Conservation (phyloP, 225 moss, liverwort and hornwort genomes). For the Polytrichum formosum region DNA sequence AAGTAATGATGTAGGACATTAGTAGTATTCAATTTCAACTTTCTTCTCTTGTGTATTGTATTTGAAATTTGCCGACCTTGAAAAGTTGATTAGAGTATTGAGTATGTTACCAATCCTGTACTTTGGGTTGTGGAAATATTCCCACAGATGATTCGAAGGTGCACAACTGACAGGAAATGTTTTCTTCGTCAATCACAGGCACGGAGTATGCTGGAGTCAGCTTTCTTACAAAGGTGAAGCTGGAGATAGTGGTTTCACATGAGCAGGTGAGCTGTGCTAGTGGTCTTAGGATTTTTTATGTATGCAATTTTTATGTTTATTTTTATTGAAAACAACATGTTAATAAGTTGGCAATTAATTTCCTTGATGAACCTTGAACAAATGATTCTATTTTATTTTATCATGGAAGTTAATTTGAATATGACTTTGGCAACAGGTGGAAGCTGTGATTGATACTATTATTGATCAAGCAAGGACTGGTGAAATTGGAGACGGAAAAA, state of each 20-base stretch:
- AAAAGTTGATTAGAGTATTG: background rate
- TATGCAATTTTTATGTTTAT: no score
- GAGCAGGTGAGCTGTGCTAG: constrained; percentile 35
- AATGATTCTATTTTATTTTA: no score
- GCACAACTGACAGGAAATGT: background rate
- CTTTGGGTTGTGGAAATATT: no score
- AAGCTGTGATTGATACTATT: constrained; percentile 69
- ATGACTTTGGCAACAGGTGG: constrained; percentile 45
- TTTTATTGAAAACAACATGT: no score
- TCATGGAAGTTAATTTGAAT: background rate
- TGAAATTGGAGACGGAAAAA: constrained; percentile 95
- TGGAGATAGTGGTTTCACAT: constrained; percentile 56
- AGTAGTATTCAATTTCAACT: no score
- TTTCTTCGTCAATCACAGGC: constrained; percentile 26
- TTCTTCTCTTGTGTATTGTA: constrained; percentile 1
- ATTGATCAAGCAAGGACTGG: constrained; percentile 85
- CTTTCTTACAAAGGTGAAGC: constrained; percentile 58
- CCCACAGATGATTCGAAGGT: no score
- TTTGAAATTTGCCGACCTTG: background rate
- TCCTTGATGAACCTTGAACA: no score
- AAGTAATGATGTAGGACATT: no score
- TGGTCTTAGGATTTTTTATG: no score
- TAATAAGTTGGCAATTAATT: no score
- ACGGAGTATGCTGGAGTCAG: constrained; percentile 57
- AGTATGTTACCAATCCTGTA: no score